A percentile compares a stretch with the other conserved stretches of the same genome.
phyloP scores from a whole-genome alignment of 2,329 filamentous ascomycete genomes.

The Tolypocladium inflatum region DNA sequence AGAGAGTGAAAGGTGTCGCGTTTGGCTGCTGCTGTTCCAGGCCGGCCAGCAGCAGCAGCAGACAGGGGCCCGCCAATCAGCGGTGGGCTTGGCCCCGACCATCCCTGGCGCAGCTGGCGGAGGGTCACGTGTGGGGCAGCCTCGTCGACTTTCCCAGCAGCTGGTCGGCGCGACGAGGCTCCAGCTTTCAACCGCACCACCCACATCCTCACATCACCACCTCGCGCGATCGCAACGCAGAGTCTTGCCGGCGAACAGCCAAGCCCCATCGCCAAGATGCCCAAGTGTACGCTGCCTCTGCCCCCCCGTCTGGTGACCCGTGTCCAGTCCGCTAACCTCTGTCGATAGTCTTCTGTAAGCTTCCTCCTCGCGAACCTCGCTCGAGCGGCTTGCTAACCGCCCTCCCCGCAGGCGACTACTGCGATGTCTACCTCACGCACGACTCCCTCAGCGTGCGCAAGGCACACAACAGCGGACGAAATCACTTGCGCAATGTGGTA shows the following conservation, averaged over 20 bases:
- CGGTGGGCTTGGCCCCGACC: neutral
- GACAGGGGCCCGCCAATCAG: slow-evolving; percentile 1
- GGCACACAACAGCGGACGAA: slow-evolving; percentile 92
- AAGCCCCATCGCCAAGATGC: slow-evolving; percentile 49
- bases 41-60: neutral
- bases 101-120: neutral
- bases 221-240: neutral
- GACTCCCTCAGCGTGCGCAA: slow-evolving; percentile 99
- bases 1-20: slow-evolving; percentile 8
- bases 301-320: slow-evolving; percentile 18
- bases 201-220: neutral
- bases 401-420: slow-evolving; percentile 64
- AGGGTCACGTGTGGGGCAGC: neutral
- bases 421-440: slow-evolving; percentile 99
- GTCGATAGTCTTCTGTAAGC: slow-evolving; percentile 11
- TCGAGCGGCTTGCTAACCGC: slow-evolving; percentile 18
- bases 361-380: slow-evolving; percentile 2
- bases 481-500: slow-evolving; percentile 94
- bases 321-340: neutral
- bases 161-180: neutral
- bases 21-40: neutral
- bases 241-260: neutral
- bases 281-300: slow-evolving; percentile 62
- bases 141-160: neutral
- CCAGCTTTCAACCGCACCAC: neutral